phyloP scores from a whole-genome alignment of 179 eudicot genomes.

The Vitellaria paradoxa region DNA sequence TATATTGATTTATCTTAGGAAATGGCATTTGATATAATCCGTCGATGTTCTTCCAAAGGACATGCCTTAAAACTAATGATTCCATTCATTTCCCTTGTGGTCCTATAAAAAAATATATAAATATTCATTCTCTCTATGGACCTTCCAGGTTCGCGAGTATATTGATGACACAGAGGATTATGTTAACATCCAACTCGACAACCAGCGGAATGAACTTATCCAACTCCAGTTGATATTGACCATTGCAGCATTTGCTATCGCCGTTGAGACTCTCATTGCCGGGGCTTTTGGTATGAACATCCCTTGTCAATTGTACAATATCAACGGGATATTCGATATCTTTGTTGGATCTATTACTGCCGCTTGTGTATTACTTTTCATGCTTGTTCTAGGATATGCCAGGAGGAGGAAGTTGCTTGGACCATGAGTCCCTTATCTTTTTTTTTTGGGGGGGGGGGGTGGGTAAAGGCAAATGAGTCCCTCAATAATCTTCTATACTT shows the following conservation, averaged over 20 bases:
- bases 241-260: slow-evolving; percentile 77
- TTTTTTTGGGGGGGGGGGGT: no score
- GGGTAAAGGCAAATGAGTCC: no score
- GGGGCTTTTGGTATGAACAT: slow-evolving; percentile 88
- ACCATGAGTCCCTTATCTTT: slow-evolving; percentile 36
- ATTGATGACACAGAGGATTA: slow-evolving; percentile 92
- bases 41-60: neutral
- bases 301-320: slow-evolving; percentile 40
- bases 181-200: slow-evolving; percentile 92
- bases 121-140: neutral
- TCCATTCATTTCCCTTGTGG: neutral
- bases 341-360: slow-evolving; percentile 47
- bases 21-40: neutral
- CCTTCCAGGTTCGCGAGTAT: slow-evolving; percentile 69
- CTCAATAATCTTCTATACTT: neutral
- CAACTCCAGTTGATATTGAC: slow-evolving; percentile 82
- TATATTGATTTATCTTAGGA: neutral
- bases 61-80: neutral
- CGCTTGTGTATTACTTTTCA: slow-evolving; percentile 51
- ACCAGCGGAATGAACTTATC: slow-evolving; percentile 88
- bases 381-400: slow-evolving; percentile 82
- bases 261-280: slow-evolving; percentile 64
- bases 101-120: neutral
- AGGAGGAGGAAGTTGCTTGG: slow-evolving; percentile 91
- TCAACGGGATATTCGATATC: slow-evolving; percentile 42